Conservation (phyloP, 2,329 filamentous ascomycete genomes). For the Pseudocercospora fuligena region DNA sequence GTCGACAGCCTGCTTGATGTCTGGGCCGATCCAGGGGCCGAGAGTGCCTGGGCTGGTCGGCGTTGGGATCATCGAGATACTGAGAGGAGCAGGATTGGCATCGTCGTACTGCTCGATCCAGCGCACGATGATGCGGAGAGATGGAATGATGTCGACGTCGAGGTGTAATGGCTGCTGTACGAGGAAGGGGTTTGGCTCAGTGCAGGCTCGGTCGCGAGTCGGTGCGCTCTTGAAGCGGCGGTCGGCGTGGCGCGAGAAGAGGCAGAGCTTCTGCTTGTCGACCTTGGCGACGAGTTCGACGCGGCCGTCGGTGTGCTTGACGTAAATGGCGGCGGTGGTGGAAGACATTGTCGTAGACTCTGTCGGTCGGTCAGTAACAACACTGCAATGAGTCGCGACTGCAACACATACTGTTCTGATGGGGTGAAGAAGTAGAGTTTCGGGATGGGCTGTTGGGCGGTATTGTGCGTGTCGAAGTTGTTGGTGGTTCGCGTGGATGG, state of each 20-base stretch:
- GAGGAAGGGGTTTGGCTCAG: neutral
- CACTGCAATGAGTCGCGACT: neutral
- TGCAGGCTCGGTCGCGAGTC: neutral
- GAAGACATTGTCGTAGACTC: neutral
- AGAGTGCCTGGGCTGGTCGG: neutral
- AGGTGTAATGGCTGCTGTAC: neutral
- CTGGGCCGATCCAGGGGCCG: neutral
- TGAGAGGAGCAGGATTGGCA: neutral
- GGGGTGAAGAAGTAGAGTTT: neutral
- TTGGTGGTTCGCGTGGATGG: neutral
- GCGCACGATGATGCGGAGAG: neutral
- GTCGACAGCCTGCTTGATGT: slow-evolving; percentile 2
- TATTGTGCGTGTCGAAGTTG: neutral
- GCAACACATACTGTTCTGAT: neutral
- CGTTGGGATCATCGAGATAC: neutral
- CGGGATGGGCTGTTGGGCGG: neutral
- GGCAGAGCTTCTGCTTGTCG: slow-evolving; percentile 2
- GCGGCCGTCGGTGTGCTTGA: neutral
- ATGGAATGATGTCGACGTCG: slow-evolving; percentile 1
- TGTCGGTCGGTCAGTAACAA: neutral
- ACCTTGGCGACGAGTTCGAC: slow-evolving; percentile 1
- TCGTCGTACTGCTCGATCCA: slow-evolving; percentile 7
- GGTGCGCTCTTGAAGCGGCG: neutral
- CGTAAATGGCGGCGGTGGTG: slow-evolving; percentile 6
- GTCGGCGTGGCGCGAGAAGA: neutral